phyloP scores from a whole-genome alignment of 2,329 filamentous ascomycete genomes.

The Hypoxylon sp. region DNA sequence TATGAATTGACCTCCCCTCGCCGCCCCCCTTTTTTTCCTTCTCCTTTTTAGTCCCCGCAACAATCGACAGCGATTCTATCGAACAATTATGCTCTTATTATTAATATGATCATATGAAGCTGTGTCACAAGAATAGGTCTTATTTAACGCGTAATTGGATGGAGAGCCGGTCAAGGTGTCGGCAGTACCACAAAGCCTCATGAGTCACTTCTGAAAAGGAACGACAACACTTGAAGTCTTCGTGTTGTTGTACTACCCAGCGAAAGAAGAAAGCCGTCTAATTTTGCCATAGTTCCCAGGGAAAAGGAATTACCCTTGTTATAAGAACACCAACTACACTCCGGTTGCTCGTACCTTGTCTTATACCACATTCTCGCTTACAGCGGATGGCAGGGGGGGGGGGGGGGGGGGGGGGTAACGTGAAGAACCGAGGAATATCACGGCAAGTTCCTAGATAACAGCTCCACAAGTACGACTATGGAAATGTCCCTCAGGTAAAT shows the following conservation, averaged over 20 bases:
- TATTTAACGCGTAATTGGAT: no score
- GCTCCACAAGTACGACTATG: not conserved
- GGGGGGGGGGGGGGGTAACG: no score
- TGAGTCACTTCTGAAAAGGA: not conserved
- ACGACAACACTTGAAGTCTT: not conserved
- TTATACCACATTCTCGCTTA: not conserved
- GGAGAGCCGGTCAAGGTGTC: no score
- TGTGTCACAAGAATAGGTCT: no score
- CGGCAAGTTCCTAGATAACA: not conserved
- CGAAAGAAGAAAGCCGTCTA: not conserved
- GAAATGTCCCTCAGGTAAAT: not conserved
- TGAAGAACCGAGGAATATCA: not conserved
- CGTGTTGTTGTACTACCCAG: not conserved
- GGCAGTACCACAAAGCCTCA: not conserved
- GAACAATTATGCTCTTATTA: no score
- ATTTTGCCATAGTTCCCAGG: not conserved
- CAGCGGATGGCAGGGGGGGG: no score
- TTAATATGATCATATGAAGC: no score
- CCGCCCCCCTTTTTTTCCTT: no score
- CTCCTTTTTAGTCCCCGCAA: not conserved
- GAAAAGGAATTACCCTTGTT: not conserved
- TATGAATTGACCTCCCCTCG: not conserved
- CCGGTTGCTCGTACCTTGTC: not conserved
- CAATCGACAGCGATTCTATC: not conserved
- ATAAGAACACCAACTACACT: not conserved